Base-by-base conservation (phyloP, 2,329 filamentous ascomycete genomes). In the Sphaceloma murrayae region DNA sequence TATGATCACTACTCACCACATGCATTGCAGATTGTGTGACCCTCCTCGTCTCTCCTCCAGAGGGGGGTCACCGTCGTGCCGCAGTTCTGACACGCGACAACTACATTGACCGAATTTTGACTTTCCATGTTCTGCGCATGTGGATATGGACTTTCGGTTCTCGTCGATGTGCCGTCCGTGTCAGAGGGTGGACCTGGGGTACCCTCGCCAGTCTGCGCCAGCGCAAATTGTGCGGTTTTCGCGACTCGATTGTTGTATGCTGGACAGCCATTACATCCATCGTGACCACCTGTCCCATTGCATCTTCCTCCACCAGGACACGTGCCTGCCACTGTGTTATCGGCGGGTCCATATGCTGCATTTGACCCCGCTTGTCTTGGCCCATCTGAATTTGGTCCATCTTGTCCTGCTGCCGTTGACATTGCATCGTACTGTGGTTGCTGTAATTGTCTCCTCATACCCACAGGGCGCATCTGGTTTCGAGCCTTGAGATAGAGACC, bases 11-110 rank as follows among this genome's bases (percentile, higher is more conserved):
- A 74, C 81, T 60, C 74, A 94, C 87, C 91, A 68, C 91, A 98
- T 42, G 91, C 91, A 64, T 98, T 98, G 68, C 91, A 98, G 51
- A 98, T 98, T 4, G 89, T 94, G 65, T 95, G 88, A 1, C 91
- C 91, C 54, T 81, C 80, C 62, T 94, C 89, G 59, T 96, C 91
- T 56, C 91, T 76, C 58, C 91, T 77, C 91, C 91, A 98, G 10
- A 98, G 70, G 10, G 91, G 91, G 31, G 91, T 98, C 45, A 96
- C 89, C 0, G 91, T 96, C 9, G 91, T 98, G 21, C 82, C 85
- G 62, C 91, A 98, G 57, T 98, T 98, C 60, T 96, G 88, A 54
- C 91, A 98, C 9, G 91, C 88, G 52, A 94, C 87, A 16, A 94
- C 78, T 17, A 85, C 76, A 14, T 60, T 72, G 17, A 75, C 75